Conservation (phyloP, 768 basidiomycete genomes). For the Kwoniella sp. region DNA sequence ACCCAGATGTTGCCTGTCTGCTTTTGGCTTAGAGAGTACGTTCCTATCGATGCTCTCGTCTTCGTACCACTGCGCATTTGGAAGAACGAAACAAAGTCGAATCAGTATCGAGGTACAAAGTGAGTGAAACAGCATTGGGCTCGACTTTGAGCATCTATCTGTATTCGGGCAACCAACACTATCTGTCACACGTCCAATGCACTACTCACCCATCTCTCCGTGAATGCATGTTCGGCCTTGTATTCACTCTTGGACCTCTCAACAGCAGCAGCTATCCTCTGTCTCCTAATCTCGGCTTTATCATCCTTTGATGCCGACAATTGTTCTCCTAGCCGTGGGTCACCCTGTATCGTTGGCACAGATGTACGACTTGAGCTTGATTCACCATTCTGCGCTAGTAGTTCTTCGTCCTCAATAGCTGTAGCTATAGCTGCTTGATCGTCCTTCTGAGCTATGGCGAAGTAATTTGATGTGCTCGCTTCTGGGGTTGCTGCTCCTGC, state of each 20-base stretch:
- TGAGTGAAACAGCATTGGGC: too few relatives aligned
- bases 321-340: background rate
- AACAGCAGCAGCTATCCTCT: constrained; percentile 42
- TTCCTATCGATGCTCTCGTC: constrained; percentile 14
- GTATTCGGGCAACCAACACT: too few relatives aligned
- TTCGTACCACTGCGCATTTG: constrained; percentile 13
- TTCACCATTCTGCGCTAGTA: background rate
- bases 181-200: too few relatives aligned
- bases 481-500: background rate
- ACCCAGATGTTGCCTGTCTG: constrained; percentile 38
- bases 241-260: constrained; percentile 44
- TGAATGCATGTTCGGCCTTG: constrained; percentile 42
- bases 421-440: constrained; percentile 10
- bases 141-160: too few relatives aligned
- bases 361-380: background rate
- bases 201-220: constrained; percentile 39
- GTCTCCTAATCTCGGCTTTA: constrained; percentile 22
- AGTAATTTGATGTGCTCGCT: constrained; percentile 16
- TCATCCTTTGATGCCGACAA: constrained; percentile 1
- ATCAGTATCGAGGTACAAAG: background rate
- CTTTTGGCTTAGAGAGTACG: constrained; percentile 15
- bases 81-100: background rate
- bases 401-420: background rate
- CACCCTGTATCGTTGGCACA: background rate
- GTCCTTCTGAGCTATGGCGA: constrained; percentile 11